Evolutionary conservation across 768 basidiomycete species (phyloP).

Genomic region (Dentipellis fragilis): DNA sequence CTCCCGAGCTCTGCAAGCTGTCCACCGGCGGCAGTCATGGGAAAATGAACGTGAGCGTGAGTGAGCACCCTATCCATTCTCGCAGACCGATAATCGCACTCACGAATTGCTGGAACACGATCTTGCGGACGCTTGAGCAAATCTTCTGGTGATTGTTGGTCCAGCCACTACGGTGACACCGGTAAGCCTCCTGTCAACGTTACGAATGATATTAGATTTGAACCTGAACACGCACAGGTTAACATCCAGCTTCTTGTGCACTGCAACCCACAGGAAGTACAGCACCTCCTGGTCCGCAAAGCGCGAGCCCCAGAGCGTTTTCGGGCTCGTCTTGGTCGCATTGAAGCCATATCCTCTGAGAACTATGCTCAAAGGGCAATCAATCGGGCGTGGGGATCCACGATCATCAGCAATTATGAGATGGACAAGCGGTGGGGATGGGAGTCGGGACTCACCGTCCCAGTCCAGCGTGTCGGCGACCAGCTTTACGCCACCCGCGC

Average conservation of each 20-base stretch:
- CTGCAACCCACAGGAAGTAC: constrained; percentile 13
- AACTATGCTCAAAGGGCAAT: background rate
- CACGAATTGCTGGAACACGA: constrained; percentile 1
- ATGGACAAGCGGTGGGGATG: background rate
- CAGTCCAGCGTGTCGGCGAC: constrained; percentile 14
- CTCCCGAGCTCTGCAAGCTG: constrained; percentile 44
- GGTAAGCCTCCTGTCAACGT: too few species aligned
- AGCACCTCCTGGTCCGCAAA: constrained; percentile 6
- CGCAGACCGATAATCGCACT: background rate
- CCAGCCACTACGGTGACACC: background rate
- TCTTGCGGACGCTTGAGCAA: too few species aligned
- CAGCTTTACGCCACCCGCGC: background rate
- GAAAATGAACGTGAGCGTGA: background rate
- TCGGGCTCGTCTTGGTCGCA: background rate
- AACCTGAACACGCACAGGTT: too few species aligned
- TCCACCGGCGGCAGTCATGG: background rate
- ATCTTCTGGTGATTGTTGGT: background rate
- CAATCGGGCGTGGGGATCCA: constrained; percentile 4
- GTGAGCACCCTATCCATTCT: background rate
- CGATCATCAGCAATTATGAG: background rate
- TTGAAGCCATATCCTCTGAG: too few species aligned
- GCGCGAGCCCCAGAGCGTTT: background rate
- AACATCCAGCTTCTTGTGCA: constrained; percentile 8
- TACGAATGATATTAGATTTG: too few species aligned
- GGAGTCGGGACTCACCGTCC: constrained; percentile 5